These are phyloP conservation scores for Colletotrichum horii DNA, from an alignment of 2,329 filamentous ascomycete species.

Conservation along the genomic window DNA sequence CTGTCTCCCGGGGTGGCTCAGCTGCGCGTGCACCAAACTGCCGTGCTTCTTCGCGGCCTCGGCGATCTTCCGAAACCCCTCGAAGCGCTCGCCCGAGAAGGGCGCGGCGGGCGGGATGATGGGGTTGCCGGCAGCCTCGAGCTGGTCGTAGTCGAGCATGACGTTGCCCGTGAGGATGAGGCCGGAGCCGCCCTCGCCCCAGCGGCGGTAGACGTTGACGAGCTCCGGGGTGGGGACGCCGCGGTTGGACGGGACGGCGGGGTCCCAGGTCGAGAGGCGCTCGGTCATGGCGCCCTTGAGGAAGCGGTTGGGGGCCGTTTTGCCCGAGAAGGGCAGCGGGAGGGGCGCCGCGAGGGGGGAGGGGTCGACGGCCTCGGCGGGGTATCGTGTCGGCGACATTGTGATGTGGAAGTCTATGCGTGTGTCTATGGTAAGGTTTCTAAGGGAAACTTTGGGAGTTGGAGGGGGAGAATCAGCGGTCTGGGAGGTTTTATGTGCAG, in stretches of 20 bases:
- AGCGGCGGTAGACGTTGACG: constrained; percentile 61
- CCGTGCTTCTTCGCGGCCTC: constrained; percentile 59
- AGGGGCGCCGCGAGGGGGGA: constrained; percentile 47
- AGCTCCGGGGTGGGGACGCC: constrained; percentile 44
- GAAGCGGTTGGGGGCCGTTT: constrained; percentile 66
- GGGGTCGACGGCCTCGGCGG: constrained; percentile 5
- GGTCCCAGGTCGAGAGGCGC: constrained; percentile 64
- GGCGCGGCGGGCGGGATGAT: constrained; percentile 59
- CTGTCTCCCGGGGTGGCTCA: constrained; percentile 69
- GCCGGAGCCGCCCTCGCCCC: constrained; percentile 59
- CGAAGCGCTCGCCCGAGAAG: constrained; percentile 63
- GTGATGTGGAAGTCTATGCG: neutral
- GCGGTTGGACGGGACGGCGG: constrained; percentile 53
- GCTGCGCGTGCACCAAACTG: constrained; percentile 62
- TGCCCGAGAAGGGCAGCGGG: constrained; percentile 55
- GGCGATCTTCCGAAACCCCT: constrained; percentile 46
- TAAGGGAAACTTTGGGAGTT: neutral
- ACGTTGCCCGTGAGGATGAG: constrained; percentile 65
- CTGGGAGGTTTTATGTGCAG: neutral
- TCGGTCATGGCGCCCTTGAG: constrained; percentile 74
- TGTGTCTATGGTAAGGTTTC: neutral
- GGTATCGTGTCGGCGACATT: constrained; percentile 6
- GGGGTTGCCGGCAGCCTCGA: constrained; percentile 59
- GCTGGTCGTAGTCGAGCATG: constrained; percentile 62
- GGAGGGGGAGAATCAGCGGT: neutral